A percentile compares a stretch with the other conserved stretches of the same genome.
Evolutionary conservation across 345 rosid genomes (phyloP).

Genomic region (Alliaria petiolata): DNA sequence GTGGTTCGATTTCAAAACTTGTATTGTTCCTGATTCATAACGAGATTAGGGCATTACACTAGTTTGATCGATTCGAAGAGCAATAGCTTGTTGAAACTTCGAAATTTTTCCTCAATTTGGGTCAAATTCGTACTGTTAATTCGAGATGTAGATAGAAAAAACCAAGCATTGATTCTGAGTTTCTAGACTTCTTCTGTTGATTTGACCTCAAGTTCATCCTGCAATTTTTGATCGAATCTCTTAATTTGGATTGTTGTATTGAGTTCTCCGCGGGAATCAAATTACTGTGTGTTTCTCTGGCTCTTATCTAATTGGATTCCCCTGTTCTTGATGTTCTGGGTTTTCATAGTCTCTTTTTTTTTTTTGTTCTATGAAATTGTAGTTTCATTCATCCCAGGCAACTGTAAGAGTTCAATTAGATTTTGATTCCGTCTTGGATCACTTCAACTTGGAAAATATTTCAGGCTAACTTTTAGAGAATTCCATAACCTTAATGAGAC

Average conservation of each 20-base stretch:
- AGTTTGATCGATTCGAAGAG: neutral
- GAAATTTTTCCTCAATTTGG: neutral
- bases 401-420: neutral
- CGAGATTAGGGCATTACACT: neutral
- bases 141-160: neutral
- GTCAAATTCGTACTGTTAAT: neutral
- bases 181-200: neutral
- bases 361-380: neutral
- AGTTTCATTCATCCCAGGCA: no score
- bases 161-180: neutral
- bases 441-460: no score
- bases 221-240: neutral
- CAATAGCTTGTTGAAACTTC: neutral
- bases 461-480: neutral
- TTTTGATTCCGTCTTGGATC: neutral
- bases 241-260: neutral
- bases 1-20: neutral
- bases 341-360: neutral
- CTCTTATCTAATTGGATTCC: neutral
- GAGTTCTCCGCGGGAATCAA: no score
- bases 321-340: conserved; percentile 14
- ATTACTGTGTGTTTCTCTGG: no score
- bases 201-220: neutral
- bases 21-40: neutral
- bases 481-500: neutral